Evolutionary conservation across 192 early-diverging fungal genomes (phyloP).

Genomic region (Geranomyces michiganensis): DNA sequence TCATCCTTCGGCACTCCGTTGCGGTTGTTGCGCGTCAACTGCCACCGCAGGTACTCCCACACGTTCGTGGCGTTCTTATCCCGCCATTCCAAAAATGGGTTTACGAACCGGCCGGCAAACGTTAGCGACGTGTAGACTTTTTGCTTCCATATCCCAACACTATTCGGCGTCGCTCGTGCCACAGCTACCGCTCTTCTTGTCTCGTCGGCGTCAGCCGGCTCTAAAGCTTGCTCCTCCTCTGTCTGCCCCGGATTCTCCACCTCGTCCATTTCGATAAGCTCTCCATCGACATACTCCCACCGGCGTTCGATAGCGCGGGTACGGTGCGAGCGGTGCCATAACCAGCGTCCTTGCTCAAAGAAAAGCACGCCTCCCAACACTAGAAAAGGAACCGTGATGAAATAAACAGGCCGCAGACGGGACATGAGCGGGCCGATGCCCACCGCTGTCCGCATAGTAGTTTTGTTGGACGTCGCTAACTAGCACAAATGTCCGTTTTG

Average conservation of each 20-base stretch:
- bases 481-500: no score
- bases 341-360: conserved; percentile 39
- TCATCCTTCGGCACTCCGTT: conserved; percentile 42
- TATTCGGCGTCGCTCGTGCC: not conserved
- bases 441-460: no score
- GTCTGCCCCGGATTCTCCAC: conserved; percentile 10
- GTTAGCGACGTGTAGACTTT: conserved; percentile 40
- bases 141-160: conserved; percentile 21
- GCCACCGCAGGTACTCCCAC: conserved; percentile 41
- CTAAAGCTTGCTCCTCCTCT: conserved; percentile 28
- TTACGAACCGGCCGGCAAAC: conserved; percentile 55
- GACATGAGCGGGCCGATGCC: no score
- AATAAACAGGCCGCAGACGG: conserved; percentile 1
- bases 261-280: conserved; percentile 21
- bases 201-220: conserved; percentile 21
- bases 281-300: conserved; percentile 31
- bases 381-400: conserved; percentile 5
- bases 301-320: conserved; percentile 23
- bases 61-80: conserved; percentile 46
- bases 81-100: conserved; percentile 65
- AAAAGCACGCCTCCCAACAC: conserved; percentile 24
- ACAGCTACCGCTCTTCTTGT: conserved; percentile 20
- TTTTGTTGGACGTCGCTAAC: no score
- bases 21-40: conserved; percentile 41
- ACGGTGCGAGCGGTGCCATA: conserved; percentile 33